Percentiles rank a stretch among this genome's conserved stretches.
phyloP scores from a whole-genome alignment of 2,329 filamentous ascomycete species.

The Aureobasidium sp. region DNA sequence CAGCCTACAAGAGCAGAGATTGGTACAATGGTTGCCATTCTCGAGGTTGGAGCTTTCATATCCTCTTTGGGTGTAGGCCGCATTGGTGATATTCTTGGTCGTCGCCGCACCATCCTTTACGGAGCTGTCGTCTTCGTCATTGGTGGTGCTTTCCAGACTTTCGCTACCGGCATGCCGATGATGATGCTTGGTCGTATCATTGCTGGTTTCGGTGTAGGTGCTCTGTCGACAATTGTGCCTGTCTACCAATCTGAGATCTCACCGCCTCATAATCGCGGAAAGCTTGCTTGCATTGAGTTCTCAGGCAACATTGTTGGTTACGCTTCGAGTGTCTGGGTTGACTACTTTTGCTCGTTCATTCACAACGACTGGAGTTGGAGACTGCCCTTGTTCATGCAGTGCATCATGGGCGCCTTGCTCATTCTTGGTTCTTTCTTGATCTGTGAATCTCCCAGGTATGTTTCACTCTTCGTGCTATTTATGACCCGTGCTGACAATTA shows the following conservation, averaged over 20 bases:
- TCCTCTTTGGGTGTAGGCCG: slow-evolving; percentile 80
- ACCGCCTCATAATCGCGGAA: slow-evolving; percentile 90
- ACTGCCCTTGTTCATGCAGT: slow-evolving; percentile 83
- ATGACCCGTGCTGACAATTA: not conserved
- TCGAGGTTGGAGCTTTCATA: slow-evolving; percentile 88
- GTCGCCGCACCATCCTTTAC: slow-evolving; percentile 84
- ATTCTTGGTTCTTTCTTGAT: slow-evolving; percentile 84
- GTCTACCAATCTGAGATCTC: slow-evolving; percentile 57
- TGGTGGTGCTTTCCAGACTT: slow-evolving; percentile 78
- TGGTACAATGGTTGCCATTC: slow-evolving; percentile 94
- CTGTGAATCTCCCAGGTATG: slow-evolving; percentile 87
- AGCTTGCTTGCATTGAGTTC: slow-evolving; percentile 95
- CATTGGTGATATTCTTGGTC: slow-evolving; percentile 85
- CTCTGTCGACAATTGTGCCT: slow-evolving; percentile 45
- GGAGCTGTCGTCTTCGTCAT: slow-evolving; percentile 81
- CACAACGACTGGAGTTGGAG: slow-evolving; percentile 82
- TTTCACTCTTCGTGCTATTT: not conserved
- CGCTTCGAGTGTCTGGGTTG: slow-evolving; percentile 94
- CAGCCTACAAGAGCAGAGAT: slow-evolving; percentile 81
- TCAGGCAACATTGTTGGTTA: slow-evolving; percentile 96
- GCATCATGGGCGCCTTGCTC: slow-evolving; percentile 82
- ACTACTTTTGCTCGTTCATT: slow-evolving; percentile 94
- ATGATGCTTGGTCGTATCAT: slow-evolving; percentile 57
- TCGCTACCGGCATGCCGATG: slow-evolving; percentile 76
- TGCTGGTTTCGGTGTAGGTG: slow-evolving; percentile 45